These are phyloP conservation scores for Talaromyces funiculosus DNA, from an alignment of 2,329 filamentous ascomycete genomes.

Conservation along the genomic window DNA sequence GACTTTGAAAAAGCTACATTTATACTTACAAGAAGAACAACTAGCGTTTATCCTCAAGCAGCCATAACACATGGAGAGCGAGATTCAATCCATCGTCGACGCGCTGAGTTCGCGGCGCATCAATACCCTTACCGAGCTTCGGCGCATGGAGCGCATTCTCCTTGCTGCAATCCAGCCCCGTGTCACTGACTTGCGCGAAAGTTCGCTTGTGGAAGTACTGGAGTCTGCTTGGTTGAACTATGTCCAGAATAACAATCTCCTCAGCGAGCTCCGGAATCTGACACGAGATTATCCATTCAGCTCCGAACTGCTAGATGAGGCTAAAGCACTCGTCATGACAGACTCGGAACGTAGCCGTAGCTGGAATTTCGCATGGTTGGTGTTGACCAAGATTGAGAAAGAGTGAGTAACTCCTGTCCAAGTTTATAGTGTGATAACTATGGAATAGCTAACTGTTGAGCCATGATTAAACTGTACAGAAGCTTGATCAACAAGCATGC, in stretches of 20 bases:
- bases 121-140: conserved; percentile 67
- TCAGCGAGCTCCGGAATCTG: conserved; percentile 63
- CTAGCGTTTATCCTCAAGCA: not conserved
- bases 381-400: conserved; percentile 59
- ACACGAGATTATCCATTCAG: conserved; percentile 64
- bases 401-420: conserved; percentile 46
- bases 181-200: conserved; percentile 45
- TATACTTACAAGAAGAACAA: not conserved
- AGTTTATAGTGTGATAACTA: not conserved
- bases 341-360: conserved; percentile 63
- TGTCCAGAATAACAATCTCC: conserved; percentile 62
- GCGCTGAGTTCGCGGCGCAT: conserved; percentile 62
- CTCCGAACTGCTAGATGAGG: conserved; percentile 38
- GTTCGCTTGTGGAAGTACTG: conserved; percentile 57
- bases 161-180: conserved; percentile 32
- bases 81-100: conserved; percentile 54
- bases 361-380: conserved; percentile 73
- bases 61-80: conserved; percentile 28
- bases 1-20: not conserved
- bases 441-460: not conserved
- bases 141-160: conserved; percentile 63
- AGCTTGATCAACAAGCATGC: conserved; percentile 59
- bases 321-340: conserved; percentile 54
- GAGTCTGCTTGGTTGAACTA: conserved; percentile 67
- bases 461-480: conserved; percentile 30